These are phyloP conservation scores for Raffaelea albimanens DNA, from an alignment of 2,329 filamentous ascomycete species.

Conservation along the genomic window DNA sequence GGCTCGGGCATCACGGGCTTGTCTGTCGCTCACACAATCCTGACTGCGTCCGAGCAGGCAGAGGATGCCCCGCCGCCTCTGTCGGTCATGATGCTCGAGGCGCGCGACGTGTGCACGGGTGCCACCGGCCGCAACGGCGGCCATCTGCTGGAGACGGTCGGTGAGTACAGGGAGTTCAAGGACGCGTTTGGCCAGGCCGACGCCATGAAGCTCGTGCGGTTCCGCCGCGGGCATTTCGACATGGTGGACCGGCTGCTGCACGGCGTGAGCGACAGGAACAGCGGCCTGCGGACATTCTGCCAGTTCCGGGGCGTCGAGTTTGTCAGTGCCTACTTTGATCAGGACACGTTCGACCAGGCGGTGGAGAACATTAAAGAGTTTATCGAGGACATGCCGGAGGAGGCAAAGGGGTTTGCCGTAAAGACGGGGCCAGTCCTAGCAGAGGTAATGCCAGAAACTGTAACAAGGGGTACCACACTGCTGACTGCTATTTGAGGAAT, in stretches of 20 bases:
- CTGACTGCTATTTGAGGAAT: not conserved
- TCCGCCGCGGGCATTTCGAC: not conserved
- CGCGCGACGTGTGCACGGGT: slow-evolving; percentile 55
- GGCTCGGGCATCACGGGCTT: not conserved
- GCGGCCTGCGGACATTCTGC: not conserved
- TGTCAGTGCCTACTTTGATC: not conserved
- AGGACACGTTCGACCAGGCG: not conserved
- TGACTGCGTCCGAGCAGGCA: not conserved
- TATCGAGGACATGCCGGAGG: not conserved
- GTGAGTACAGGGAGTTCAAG: not conserved
- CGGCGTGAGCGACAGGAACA: not conserved
- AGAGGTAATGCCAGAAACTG: no score
- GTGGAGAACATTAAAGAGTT: not conserved
- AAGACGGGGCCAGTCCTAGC: not conserved
- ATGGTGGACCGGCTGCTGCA: not conserved
- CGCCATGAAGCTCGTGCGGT: not conserved
- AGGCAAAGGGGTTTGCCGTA: not conserved
- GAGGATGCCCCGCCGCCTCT: not conserved
- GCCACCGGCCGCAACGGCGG: slow-evolving; percentile 52
- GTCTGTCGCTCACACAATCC: not conserved
- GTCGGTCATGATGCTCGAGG: slow-evolving; percentile 51
- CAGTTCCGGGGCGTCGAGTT: not conserved
- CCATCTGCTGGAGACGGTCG: slow-evolving; percentile 15
- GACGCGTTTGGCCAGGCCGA: not conserved
- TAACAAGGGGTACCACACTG: no score